Evolutionary conservation across 164 flowering plant species (phyloP).

Genomic region (Cinnamomum micranthum): DNA sequence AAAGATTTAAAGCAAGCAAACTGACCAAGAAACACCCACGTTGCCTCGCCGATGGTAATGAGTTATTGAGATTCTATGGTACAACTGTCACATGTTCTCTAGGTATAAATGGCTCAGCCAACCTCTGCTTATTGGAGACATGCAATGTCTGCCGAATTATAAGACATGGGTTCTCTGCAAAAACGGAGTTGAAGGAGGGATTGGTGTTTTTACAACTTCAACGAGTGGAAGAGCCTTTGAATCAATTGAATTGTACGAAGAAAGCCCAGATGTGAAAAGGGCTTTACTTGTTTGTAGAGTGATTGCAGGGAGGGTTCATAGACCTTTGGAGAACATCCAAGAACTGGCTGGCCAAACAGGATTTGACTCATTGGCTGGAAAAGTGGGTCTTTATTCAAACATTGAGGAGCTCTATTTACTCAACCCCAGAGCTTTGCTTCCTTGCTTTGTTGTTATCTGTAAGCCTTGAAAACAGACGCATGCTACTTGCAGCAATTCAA

Average conservation of each 20-base stretch:
- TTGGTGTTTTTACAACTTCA: conserved; percentile 70
- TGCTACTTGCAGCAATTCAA: conserved; percentile 1
- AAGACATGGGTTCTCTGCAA: conserved; percentile 52
- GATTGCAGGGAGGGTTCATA: conserved; percentile 69
- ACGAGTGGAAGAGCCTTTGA: conserved; percentile 72
- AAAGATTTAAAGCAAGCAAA: conserved; percentile 58
- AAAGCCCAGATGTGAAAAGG: conserved; percentile 33
- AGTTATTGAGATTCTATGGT: conserved; percentile 60
- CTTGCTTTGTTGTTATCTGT: conserved; percentile 89
- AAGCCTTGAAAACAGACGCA: conserved; percentile 26
- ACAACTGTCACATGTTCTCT: conserved; percentile 53
- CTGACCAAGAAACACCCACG: conserved; percentile 73
- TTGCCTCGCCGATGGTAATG: conserved; percentile 73
- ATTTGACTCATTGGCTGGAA: conserved; percentile 80
- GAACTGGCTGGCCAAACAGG: conserved; percentile 55
- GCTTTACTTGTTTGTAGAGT: conserved; percentile 73
- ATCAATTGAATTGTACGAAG: conserved; percentile 33
- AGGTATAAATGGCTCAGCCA: conserved; percentile 47
- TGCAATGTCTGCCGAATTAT: conserved; percentile 55
- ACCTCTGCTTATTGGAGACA: conserved; percentile 43
- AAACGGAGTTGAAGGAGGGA: conserved; percentile 39
- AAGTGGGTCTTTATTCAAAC: conserved; percentile 67
- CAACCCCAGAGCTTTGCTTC: conserved; percentile 79
- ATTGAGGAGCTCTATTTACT: conserved; percentile 89
- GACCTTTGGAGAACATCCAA: conserved; percentile 58